A percentile compares a stretch with the other conserved stretches of the same genome.
phyloP scores from a whole-genome alignment of 192 early-diverging fungal genomes.

The Allomyces macrogynus region DNA sequence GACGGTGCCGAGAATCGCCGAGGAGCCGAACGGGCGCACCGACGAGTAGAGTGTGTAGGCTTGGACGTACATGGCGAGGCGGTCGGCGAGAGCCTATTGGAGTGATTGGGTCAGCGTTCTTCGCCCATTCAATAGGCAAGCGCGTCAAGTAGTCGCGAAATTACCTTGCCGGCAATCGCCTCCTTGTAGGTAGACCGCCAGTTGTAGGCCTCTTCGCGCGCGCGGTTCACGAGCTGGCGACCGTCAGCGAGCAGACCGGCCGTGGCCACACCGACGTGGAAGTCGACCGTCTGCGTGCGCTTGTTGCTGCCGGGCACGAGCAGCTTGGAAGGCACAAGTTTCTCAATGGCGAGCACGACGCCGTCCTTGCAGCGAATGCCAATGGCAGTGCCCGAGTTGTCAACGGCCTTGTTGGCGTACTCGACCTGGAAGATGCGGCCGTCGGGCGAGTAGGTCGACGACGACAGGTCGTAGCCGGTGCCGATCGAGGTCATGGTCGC shows the following conservation, averaged over 20 bases:
- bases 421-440: conserved; percentile 98
- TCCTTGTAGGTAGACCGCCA: conserved; percentile 69
- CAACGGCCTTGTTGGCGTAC: conserved; percentile 93
- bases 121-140: not conserved
- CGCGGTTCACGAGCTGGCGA: conserved; percentile 68
- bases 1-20: conserved; percentile 60
- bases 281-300: conserved; percentile 76
- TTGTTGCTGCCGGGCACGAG: conserved; percentile 82
- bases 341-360: conserved; percentile 90
- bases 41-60: conserved; percentile 94
- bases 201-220: conserved; percentile 72
- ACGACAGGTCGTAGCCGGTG: conserved; percentile 90
- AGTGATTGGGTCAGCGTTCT: not conserved
- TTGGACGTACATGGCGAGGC: conserved; percentile 77
- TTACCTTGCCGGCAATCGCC: conserved; percentile 66
- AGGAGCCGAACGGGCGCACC: conserved; percentile 81
- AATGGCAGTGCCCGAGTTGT: conserved; percentile 93
- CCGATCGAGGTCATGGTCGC: conserved; percentile 66
- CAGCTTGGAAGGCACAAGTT: conserved; percentile 84
- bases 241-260: conserved; percentile 87
- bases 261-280: conserved; percentile 77
- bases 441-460: conserved; percentile 97
- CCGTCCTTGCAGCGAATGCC: conserved; percentile 87
- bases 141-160: too few relatives aligned
- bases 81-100: conserved; percentile 61